These are phyloP conservation scores for Cryoendolithus antarcticus DNA, from an alignment of 2,329 filamentous ascomycete genomes.

Conservation along the genomic window DNA sequence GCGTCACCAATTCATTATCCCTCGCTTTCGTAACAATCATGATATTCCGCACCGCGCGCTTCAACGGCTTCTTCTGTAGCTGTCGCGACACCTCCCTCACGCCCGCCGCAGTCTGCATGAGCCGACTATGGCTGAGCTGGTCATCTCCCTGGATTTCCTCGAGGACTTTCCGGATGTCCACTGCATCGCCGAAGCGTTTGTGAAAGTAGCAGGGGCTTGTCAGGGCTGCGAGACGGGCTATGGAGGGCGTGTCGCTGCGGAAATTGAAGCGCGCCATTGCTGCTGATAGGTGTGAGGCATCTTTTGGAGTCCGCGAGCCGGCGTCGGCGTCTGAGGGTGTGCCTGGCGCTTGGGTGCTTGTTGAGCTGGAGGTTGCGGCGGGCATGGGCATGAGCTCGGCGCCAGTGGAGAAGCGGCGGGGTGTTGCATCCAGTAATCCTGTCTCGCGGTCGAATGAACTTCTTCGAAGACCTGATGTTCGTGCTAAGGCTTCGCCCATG, in stretches of 20 bases:
- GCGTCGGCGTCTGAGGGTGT: background rate
- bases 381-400: slow-evolving; percentile 21
- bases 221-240: slow-evolving; percentile 48
- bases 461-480: slow-evolving; percentile 16
- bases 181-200: slow-evolving; percentile 87
- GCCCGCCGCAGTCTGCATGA: slow-evolving; percentile 89
- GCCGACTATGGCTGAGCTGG: slow-evolving; percentile 80
- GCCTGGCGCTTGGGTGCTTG: background rate
- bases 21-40: slow-evolving; percentile 99
- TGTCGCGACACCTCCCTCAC: slow-evolving; percentile 95
- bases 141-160: slow-evolving; percentile 86
- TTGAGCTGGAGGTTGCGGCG: background rate
- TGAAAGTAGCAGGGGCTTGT: slow-evolving; percentile 97
- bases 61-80: slow-evolving; percentile 81
- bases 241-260: slow-evolving; percentile 16
- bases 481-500: slow-evolving; percentile 17
- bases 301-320: slow-evolving; percentile 12
- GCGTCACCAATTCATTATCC: slow-evolving; percentile 80
- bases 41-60: slow-evolving; percentile 78
- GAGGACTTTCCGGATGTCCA: slow-evolving; percentile 87
- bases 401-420: slow-evolving; percentile 22
- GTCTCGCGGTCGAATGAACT: slow-evolving; percentile 21
- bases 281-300: slow-evolving; percentile 12
- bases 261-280: slow-evolving; percentile 17
- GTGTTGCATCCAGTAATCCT: slow-evolving; percentile 19